Evolutionary conservation across 192 early-diverging fungal species (phyloP), one percentile per base, ranked within the genome.

Genomic region (Podila minutissima): DNA sequence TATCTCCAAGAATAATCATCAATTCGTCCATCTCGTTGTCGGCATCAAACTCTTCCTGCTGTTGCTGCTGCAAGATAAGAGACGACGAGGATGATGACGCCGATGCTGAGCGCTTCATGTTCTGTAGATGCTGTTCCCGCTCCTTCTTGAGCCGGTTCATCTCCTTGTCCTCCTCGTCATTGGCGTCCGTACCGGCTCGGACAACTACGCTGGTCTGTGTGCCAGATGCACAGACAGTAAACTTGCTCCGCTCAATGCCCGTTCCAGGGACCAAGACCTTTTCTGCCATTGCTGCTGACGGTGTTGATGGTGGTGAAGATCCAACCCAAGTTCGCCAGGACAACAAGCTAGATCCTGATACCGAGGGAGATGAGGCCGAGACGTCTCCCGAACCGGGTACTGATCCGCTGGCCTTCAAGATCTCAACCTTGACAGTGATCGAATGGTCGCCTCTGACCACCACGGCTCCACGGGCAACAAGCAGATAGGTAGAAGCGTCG

Each of bases 361-460:
- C 11, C 0, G 64, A 61, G 7, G 67, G 66, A 15, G 67, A 75
- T 1, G 58, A 50, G 17, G 69, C 29, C 22, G 59, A 13, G 1
- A 81, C 55, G 5, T 73, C 66, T 15, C 61, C 64, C 0, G 77
- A 81, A 33, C 77, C 75, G 24, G 65, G 61, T 9, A 68, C 59
- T 6, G 59, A 24, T 31, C 75, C 77, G n/a, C 77, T 81, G 15
- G 77, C 63, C 58, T 81, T 81, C 57, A 81, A 37, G 46, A 81
- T 64, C 49, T 81, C 77, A 11, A 81, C 66, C 17, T 81, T 81
- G 35, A 81, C 71, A 4, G 77, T 81, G 31, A 81, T 73, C 20
- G 70, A 72, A 31, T 81, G 77, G 32, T 81, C 77, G 17, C 77
- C 77, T 19, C 77, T 32, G 15, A 81, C 71, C 5, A 81, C 71